These are phyloP conservation scores for Glycyrrhiza uralensis DNA, from an alignment of 306 rosid species.

Conservation along the genomic window DNA sequence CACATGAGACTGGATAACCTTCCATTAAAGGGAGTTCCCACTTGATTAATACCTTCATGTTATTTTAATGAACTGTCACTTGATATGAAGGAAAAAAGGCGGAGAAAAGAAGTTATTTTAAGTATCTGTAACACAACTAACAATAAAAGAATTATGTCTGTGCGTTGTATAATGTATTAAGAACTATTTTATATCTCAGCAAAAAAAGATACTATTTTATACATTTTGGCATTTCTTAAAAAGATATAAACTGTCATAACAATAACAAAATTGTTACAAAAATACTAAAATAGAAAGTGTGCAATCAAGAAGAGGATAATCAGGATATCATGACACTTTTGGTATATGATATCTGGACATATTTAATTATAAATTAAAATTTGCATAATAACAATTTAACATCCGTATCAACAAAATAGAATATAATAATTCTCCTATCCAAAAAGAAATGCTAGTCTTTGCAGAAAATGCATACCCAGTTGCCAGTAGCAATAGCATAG, in stretches of 20 bases:
- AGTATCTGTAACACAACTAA: no score
- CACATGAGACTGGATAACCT: not conserved
- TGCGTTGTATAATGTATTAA: no score
- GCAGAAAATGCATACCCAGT: slow-evolving; percentile 30
- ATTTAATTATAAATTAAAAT: not conserved
- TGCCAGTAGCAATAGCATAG: slow-evolving; percentile 23
- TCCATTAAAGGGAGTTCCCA: not conserved
- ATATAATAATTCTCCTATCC: not conserved
- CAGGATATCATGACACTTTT: not conserved
- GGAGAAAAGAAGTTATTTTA: no score
- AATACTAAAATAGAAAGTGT: not conserved
- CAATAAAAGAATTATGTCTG: no score
- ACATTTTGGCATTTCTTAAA: no score
- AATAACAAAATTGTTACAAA: not conserved
- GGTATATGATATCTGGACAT: not conserved
- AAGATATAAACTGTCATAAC: no score
- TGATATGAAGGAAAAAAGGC: no score
- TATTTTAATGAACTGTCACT: no score
- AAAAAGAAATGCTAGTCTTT: slow-evolving; percentile 14
- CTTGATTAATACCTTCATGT: no score
- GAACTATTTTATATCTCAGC: no score
- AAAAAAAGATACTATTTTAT: no score
- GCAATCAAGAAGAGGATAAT: not conserved
- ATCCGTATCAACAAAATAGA: not conserved
- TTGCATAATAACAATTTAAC: not conserved